phyloP scores from a whole-genome alignment of 495 filamentous ascomycete genomes.

The Aspergillus carlsbadensis region DNA sequence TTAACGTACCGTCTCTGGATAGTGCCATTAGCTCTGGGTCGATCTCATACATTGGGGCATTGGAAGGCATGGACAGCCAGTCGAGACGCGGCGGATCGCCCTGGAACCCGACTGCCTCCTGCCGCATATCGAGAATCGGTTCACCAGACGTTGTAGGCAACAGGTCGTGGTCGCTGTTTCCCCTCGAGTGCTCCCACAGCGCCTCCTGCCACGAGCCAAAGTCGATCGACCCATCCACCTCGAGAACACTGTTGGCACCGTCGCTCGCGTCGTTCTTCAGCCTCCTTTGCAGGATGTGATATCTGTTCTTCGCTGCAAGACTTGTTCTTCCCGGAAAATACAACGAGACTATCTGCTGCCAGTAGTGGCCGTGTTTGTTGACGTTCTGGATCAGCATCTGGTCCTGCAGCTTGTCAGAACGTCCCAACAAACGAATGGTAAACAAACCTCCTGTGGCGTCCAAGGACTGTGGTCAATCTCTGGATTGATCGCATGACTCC shows the following conservation, averaged over 20 bases:
- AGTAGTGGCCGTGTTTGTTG: slow-evolving; percentile 7
- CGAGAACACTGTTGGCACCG: background rate
- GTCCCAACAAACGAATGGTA: background rate
- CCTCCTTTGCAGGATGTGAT: slow-evolving; percentile 1
- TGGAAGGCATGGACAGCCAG: background rate
- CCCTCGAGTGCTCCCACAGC: background rate
- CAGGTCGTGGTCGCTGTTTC: background rate
- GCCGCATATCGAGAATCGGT: background rate
- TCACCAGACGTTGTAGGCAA: background rate
- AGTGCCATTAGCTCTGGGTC: background rate
- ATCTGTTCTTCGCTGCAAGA: slow-evolving; percentile 4
- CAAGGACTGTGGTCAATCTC: slow-evolving; percentile 11
- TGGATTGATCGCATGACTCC: slow-evolving; percentile 9
- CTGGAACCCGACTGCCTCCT: background rate
- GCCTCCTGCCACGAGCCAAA: background rate
- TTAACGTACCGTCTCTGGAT: background rate
- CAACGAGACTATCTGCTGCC: slow-evolving; percentile 4
- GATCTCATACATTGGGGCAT: background rate
- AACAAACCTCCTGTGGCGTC: slow-evolving; percentile 2
- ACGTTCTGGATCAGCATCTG: background rate
- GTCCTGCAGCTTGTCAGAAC: background rate
- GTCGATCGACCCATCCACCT: background rate
- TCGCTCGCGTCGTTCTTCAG: background rate
- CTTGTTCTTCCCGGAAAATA: slow-evolving; percentile 2
- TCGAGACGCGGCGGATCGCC: background rate